Percentiles rank a stretch among this genome's conserved stretches.
Conservation (phyloP, 2,329 filamentous ascomycete genomes). For the Colletotrichum sojae region DNA sequence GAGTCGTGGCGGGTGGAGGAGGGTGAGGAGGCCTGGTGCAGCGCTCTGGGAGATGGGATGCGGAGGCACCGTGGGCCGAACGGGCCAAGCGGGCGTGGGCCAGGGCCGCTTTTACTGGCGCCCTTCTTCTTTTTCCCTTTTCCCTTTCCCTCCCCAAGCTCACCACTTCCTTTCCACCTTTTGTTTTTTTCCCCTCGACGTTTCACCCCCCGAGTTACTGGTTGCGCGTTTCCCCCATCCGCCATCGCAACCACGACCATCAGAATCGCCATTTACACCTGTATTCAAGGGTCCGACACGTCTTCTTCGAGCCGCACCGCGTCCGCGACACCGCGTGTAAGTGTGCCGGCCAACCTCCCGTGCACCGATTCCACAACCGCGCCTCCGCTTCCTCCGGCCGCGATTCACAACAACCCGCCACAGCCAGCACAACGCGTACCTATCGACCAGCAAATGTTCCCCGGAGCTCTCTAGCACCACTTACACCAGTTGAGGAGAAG, state of each 20-base stretch:
- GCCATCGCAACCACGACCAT: slow-evolving; percentile 36
- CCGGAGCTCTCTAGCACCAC: slow-evolving; percentile 13
- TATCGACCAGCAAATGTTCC: slow-evolving; percentile 38
- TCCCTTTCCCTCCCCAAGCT: slow-evolving; percentile 46
- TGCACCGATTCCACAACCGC: slow-evolving; percentile 37
- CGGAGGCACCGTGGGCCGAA: slow-evolving; percentile 41
- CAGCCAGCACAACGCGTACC: slow-evolving; percentile 43
- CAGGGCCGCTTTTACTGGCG: slow-evolving; percentile 42
- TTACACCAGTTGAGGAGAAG: slow-evolving; percentile 32
- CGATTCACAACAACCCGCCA: slow-evolving; percentile 28
- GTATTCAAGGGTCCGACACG: slow-evolving; percentile 31
- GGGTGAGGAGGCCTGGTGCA: slow-evolving; percentile 44
- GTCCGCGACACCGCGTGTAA: slow-evolving; percentile 42
- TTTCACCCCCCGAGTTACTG: slow-evolving; percentile 37
- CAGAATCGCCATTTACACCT: slow-evolving; percentile 27
- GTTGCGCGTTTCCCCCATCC: slow-evolving; percentile 29
- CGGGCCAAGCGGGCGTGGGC: slow-evolving; percentile 41
- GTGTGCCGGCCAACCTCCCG: slow-evolving; percentile 37
- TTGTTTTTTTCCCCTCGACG: slow-evolving; percentile 45
- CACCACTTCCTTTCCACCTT: slow-evolving; percentile 47
- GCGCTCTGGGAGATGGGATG: slow-evolving; percentile 40
- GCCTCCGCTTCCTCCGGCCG: slow-evolving; percentile 32
- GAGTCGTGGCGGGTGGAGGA: slow-evolving; percentile 51
- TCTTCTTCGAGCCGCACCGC: slow-evolving; percentile 39
- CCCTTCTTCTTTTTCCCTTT: slow-evolving; percentile 47